phyloP scores from a whole-genome alignment of 2,329 filamentous ascomycete species.

The Pyrenochaeta sp. region DNA sequence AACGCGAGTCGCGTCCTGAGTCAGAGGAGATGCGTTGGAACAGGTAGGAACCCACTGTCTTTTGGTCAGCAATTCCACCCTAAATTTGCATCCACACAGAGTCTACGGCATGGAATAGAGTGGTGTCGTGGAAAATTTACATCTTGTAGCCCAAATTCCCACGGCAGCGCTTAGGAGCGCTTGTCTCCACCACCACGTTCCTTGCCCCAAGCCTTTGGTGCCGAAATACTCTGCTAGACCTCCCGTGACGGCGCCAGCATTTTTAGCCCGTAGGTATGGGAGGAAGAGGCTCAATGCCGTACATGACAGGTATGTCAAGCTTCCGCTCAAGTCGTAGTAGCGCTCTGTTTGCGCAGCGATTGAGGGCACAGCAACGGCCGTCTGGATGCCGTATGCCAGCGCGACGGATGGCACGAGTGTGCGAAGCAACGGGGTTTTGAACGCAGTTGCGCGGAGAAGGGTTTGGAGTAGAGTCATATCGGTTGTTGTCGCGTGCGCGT shows the following conservation, averaged over 20 bases:
- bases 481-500: not conserved
- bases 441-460: conserved; percentile 68
- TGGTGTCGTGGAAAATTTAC: conserved; percentile 55
- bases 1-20: conserved; percentile 68
- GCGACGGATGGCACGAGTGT: conserved; percentile 69
- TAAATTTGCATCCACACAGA: too few species aligned
- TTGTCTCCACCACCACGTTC: conserved; percentile 67
- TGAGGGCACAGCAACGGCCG: conserved; percentile 69
- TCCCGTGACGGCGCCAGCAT: conserved; percentile 56
- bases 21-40: conserved; percentile 66
- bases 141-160: conserved; percentile 68
- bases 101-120: not conserved
- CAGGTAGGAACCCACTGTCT: conserved; percentile 69
- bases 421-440: conserved; percentile 68
- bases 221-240: conserved; percentile 42
- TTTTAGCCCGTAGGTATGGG: conserved; percentile 65
- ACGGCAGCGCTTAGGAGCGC: conserved; percentile 63
- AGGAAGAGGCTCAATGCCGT: conserved; percentile 69
- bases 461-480: conserved; percentile 52
- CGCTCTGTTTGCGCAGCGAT: conserved; percentile 68
- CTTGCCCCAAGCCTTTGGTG: conserved; percentile 34
- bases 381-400: conserved; percentile 70
- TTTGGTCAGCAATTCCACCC: not conserved
- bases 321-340: conserved; percentile 74
- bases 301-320: conserved; percentile 71